These are phyloP conservation scores for Pseudevernia furfuracea DNA, from an alignment of 495 filamentous ascomycete species.

Conservation along the genomic window DNA sequence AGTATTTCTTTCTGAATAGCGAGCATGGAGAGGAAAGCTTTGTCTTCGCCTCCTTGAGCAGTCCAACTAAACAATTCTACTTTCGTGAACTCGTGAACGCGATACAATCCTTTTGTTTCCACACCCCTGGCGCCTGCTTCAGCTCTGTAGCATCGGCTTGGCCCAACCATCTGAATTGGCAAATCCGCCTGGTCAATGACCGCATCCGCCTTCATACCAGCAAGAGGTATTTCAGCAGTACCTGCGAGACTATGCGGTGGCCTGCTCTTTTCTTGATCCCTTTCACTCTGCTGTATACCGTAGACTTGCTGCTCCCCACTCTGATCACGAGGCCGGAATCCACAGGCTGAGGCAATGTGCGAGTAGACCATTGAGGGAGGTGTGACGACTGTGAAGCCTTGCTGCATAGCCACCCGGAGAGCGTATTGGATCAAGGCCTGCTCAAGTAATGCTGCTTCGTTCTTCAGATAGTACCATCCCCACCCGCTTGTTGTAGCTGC, in stretches of 20 bases:
- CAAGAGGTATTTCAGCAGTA: constrained; percentile 91
- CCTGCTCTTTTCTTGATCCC: constrained; percentile 50
- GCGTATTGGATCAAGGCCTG: constrained; percentile 89
- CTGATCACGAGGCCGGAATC: constrained; percentile 87
- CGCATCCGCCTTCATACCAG: constrained; percentile 76
- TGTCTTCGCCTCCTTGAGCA: constrained; percentile 37
- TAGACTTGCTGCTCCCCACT: constrained; percentile 90
- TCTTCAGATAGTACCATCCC: constrained; percentile 93
- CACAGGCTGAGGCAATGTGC: constrained; percentile 82
- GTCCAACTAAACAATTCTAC: constrained; percentile 96
- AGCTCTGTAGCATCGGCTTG: constrained; percentile 84
- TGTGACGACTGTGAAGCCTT: constrained; percentile 67
- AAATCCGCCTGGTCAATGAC: constrained; percentile 54
- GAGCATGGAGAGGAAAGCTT: constrained; percentile 74
- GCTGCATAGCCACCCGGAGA: constrained; percentile 54
- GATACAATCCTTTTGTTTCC: constrained; percentile 90
- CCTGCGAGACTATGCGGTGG: constrained; percentile 68
- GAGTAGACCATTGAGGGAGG: constrained; percentile 89
- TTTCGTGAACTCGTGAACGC: constrained; percentile 99
- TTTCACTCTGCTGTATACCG: constrained; percentile 52
- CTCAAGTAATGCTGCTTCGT: constrained; percentile 84
- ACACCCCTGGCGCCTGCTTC: constrained; percentile 85
- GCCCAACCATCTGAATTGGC: constrained; percentile 71
- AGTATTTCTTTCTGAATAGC: constrained; percentile 80
- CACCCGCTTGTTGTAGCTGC: constrained; percentile 76